A percentile compares a stretch with the other conserved stretches of the same genome.
Evolutionary conservation across 257 asterid species (phyloP).

Genomic region (Anisodus tanguticus): DNA sequence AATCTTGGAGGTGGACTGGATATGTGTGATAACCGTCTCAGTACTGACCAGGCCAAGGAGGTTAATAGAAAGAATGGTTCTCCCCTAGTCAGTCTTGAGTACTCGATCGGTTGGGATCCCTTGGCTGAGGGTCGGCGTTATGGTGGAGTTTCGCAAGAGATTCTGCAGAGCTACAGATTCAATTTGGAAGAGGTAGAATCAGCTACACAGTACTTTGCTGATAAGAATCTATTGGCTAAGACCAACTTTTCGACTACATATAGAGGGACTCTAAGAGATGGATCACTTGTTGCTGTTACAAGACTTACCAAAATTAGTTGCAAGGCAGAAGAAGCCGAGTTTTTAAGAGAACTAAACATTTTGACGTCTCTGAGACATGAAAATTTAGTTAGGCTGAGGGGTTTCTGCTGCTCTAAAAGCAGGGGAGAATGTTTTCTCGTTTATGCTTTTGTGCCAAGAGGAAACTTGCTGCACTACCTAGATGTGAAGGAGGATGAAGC

Average conservation of each 20-base stretch:
- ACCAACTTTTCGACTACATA: slow-evolving; percentile 71
- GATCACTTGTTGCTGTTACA: slow-evolving; percentile 74
- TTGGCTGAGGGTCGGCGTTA: slow-evolving; percentile 78
- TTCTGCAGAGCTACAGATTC: slow-evolving; percentile 65
- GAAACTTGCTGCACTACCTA: slow-evolving; percentile 65
- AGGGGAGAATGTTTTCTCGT: slow-evolving; percentile 89
- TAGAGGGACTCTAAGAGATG: slow-evolving; percentile 76
- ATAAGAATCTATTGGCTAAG: slow-evolving; percentile 73
- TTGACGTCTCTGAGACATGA: slow-evolving; percentile 80
- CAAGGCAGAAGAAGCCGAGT: slow-evolving; percentile 83
- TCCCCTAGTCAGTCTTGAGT: slow-evolving; percentile 87
- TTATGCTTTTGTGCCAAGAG: slow-evolving; percentile 75
- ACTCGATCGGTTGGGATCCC: slow-evolving; percentile 93
- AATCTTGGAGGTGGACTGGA: slow-evolving; percentile 52
- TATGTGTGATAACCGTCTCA: slow-evolving; percentile 44
- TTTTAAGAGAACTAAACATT: slow-evolving; percentile 68
- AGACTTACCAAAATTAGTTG: slow-evolving; percentile 82
- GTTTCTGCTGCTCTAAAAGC: slow-evolving; percentile 85
- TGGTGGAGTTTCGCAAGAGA: slow-evolving; percentile 67
- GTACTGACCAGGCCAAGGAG: slow-evolving; percentile 56
- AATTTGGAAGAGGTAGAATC: slow-evolving; percentile 81
- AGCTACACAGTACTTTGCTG: slow-evolving; percentile 84
- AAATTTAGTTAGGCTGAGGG: slow-evolving; percentile 71
- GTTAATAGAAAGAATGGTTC: slow-evolving; percentile 70
- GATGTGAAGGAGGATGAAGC: slow-evolving; percentile 65